Evolutionary conservation across 1,284 basidiomycete species (phyloP).

Genomic region (Cryptococcus sp.): DNA sequence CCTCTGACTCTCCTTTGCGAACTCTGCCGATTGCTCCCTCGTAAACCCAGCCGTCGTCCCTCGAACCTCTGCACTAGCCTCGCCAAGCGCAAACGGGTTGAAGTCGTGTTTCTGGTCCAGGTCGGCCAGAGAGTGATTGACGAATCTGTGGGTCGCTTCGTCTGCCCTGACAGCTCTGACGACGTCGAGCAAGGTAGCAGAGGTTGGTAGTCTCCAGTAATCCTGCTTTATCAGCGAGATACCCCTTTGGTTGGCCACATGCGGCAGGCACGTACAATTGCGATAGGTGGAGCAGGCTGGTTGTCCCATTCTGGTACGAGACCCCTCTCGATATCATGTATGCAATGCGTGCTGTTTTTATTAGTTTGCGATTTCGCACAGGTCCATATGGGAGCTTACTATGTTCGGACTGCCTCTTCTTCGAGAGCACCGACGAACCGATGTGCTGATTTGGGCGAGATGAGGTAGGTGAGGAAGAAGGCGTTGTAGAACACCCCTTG

Average conservation of each 20-base stretch:
- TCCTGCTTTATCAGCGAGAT: no score
- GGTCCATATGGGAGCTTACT: constrained; percentile 50
- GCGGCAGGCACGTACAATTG: constrained; percentile 55
- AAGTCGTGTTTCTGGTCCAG: constrained; percentile 68
- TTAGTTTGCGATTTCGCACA: neutral
- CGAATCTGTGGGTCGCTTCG: constrained; percentile 86
- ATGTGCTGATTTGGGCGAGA: constrained; percentile 79
- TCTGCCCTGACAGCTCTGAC: constrained; percentile 87
- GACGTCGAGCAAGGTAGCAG: constrained; percentile 78
- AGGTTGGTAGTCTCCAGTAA: constrained; percentile 75
- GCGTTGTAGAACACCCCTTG: constrained; percentile 84
- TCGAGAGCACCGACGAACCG: constrained; percentile 93
- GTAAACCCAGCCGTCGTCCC: constrained; percentile 70
- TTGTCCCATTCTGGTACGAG: constrained; percentile 75
- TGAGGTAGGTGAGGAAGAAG: constrained; percentile 78
- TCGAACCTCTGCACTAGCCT: constrained; percentile 76
- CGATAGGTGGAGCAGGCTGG: constrained; percentile 74
- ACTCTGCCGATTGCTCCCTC: constrained; percentile 60
- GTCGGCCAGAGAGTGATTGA: constrained; percentile 87
- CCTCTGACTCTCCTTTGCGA: constrained; percentile 44
- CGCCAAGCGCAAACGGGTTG: constrained; percentile 86
- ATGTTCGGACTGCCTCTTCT: constrained; percentile 89
- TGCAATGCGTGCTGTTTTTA: constrained; percentile 67
- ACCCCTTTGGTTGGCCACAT: no score
- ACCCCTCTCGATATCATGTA: constrained; percentile 77